These are phyloP conservation scores for Neohortaea acidophila DNA, from an alignment of 495 filamentous ascomycete species.

Conservation along the genomic window DNA sequence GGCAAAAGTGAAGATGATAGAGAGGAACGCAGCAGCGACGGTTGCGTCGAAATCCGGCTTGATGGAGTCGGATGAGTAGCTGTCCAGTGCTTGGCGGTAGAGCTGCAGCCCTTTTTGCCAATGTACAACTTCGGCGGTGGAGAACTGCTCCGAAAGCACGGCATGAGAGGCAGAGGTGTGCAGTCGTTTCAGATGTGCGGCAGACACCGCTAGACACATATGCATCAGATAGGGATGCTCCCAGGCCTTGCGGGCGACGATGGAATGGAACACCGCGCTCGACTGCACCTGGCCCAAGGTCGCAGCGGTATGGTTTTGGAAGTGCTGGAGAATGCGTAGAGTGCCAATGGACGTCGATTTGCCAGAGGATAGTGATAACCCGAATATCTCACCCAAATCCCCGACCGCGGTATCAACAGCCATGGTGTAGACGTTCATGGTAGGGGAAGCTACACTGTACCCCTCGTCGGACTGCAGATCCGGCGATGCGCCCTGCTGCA, in stretches of 20 bases:
- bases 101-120: conserved; percentile 2
- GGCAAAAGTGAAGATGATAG: conserved; percentile 3
- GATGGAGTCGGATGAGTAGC: not conserved
- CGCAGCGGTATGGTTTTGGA: not conserved
- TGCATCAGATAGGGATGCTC: conserved; percentile 5
- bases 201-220: conserved; percentile 5
- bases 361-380: not conserved
- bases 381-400: not conserved
- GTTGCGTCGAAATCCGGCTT: not conserved
- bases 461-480: not conserved
- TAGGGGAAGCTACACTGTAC: not conserved
- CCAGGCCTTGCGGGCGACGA: conserved; percentile 1
- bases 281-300: conserved; percentile 1
- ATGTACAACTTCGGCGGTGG: not conserved
- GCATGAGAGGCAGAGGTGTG: not conserved
- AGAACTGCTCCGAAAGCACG: not conserved
- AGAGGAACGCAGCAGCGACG: conserved; percentile 2
- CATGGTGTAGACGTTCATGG: not conserved
- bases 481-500: not conserved
- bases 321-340: conserved; percentile 4
- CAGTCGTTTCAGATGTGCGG: conserved; percentile 3
- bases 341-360: not conserved
- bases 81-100: not conserved
- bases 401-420: not conserved
- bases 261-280: conserved; percentile 1